phyloP scores from a whole-genome alignment of 2,329 filamentous ascomycete species.

The Aspergillus phoenicis region DNA sequence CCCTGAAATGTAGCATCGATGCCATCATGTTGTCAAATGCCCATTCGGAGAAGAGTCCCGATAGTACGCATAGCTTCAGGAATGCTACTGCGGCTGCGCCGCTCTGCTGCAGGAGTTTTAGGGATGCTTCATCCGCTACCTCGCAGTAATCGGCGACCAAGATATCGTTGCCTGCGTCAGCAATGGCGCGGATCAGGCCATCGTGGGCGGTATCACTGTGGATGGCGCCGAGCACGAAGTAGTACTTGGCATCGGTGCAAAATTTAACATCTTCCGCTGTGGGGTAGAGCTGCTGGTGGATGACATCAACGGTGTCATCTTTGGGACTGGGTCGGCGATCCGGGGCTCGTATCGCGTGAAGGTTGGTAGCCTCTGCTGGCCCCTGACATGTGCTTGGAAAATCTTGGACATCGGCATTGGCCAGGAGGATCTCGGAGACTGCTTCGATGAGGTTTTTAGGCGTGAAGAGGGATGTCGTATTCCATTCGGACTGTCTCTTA shows the following conservation, averaged over 20 bases:
- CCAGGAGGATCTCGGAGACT: too few species aligned
- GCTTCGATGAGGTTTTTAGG: too few species aligned
- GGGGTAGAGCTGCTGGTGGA: constrained; percentile 21
- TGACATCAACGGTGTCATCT: constrained; percentile 12
- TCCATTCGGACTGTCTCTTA: too few species aligned
- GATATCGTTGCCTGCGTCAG: constrained; percentile 28
- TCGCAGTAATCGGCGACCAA: constrained; percentile 14
- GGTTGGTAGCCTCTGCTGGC: too few species aligned
- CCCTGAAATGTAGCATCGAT: constrained; percentile 23
- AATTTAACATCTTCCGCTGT: constrained; percentile 26
- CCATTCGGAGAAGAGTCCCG: constrained; percentile 19
- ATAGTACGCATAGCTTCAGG: constrained; percentile 23
- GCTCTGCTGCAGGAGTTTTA: constrained; percentile 20
- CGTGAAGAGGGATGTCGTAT: too few species aligned
- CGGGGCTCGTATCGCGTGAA: too few species aligned
- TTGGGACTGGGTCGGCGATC: constrained; percentile 14
- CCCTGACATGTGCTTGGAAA: too few species aligned
- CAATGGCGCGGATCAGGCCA: constrained; percentile 21
- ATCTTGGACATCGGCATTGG: too few species aligned
- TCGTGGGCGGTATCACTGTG: constrained; percentile 16
- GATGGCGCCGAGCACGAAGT: constrained; percentile 69
- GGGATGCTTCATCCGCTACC: constrained; percentile 12
- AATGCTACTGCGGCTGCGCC: constrained; percentile 26
- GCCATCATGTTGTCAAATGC: constrained; percentile 16
- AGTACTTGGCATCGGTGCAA: constrained; percentile 55